phyloP scores from a whole-genome alignment of 2,329 filamentous ascomycete genomes.

The Coniochaeta sp. region DNA sequence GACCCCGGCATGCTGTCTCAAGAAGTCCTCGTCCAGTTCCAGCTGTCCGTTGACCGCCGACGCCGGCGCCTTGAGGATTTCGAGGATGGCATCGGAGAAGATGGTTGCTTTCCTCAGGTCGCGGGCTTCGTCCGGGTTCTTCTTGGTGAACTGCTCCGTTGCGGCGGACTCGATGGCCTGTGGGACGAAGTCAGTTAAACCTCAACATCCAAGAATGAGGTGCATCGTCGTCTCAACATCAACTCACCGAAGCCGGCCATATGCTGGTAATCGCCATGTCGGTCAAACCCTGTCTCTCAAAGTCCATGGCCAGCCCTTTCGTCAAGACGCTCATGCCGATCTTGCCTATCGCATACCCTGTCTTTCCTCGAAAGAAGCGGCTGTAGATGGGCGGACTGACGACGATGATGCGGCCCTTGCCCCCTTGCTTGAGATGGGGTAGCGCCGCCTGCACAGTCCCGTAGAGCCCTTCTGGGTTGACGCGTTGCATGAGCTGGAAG shows the following conservation, averaged over 20 bases:
- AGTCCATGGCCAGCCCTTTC: slow-evolving; percentile 78
- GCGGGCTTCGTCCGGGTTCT: slow-evolving; percentile 37
- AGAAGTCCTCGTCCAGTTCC: slow-evolving; percentile 74
- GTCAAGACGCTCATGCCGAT: slow-evolving; percentile 77
- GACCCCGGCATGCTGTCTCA: slow-evolving; percentile 56
- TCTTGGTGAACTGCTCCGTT: slow-evolving; percentile 45
- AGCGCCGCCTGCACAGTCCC: slow-evolving; percentile 61
- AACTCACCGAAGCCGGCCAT: slow-evolving; percentile 70
- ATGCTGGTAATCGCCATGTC: slow-evolving; percentile 74
- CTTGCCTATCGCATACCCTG: slow-evolving; percentile 74
- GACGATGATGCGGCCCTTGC: slow-evolving; percentile 63
- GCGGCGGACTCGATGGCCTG: slow-evolving; percentile 67
- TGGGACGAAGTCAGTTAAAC: no score
- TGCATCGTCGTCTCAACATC: neutral
- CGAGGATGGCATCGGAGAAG: slow-evolving; percentile 73
- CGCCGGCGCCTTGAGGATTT: slow-evolving; percentile 57
- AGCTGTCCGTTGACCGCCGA: slow-evolving; percentile 62
- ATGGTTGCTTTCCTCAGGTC: slow-evolving; percentile 66
- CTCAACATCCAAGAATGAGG: neutral
- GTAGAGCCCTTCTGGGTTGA: slow-evolving; percentile 73
- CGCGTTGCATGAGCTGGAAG: slow-evolving; percentile 71
- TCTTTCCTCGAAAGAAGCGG: slow-evolving; percentile 79
- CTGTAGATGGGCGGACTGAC: slow-evolving; percentile 82
- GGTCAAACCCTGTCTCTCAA: slow-evolving; percentile 54
- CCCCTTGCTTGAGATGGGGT: slow-evolving; percentile 52